phyloP scores from a whole-genome alignment of 2,329 filamentous ascomycete genomes.

The Fusarium albosuccineum region DNA sequence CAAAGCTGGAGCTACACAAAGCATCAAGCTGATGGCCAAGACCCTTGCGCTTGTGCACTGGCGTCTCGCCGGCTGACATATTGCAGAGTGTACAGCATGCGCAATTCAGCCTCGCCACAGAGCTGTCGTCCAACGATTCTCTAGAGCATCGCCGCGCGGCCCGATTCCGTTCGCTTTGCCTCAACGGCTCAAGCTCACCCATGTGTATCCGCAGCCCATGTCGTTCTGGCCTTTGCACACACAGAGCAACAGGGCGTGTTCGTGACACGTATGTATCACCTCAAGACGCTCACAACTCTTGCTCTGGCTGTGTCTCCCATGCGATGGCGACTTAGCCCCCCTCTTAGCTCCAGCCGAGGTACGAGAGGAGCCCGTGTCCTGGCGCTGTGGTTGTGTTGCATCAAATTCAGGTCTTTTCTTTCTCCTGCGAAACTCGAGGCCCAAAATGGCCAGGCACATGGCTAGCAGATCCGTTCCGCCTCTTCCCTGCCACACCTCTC shows the following conservation, averaged over 20 bases:
- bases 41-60: not conserved
- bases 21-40: not conserved
- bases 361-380: conserved; percentile 1
- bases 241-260: not conserved
- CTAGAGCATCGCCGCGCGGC: conserved; percentile 12
- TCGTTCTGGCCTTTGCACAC: not conserved
- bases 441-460: conserved; percentile 3
- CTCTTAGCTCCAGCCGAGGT: conserved; percentile 17
- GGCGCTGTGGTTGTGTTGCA: not conserved
- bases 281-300: not conserved
- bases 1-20: not conserved
- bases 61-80: too few species aligned
- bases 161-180: conserved; percentile 19
- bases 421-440: not conserved
- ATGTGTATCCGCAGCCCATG: not conserved
- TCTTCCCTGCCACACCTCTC: conserved; percentile 8
- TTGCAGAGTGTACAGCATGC: too few species aligned
- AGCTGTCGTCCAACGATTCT: not conserved
- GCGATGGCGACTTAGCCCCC: not conserved
- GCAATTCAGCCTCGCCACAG: too few species aligned
- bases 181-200: conserved; percentile 9
- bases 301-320: not conserved
- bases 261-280: conserved; percentile 4
- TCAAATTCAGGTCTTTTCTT: conserved; percentile 6
- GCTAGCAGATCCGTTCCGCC: not conserved